Conservation (phyloP, 305 asterid genomes). For the Rubia occidens region DNA sequence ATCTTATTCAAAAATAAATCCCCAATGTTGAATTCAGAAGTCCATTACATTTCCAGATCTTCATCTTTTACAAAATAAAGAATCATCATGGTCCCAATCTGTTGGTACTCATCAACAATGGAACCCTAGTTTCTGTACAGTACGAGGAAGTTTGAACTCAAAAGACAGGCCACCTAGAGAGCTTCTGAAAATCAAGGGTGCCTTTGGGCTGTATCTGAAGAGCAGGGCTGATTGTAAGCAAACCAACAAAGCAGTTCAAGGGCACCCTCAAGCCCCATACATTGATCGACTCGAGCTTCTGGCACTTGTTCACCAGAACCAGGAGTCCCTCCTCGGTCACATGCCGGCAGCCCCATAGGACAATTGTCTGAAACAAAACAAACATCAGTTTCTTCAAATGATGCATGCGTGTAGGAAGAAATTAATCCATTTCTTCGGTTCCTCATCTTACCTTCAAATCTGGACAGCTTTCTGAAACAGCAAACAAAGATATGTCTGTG, state of each 20-base stretch:
- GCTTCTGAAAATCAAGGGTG: conserved; percentile 30
- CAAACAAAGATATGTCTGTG: conserved; percentile 63
- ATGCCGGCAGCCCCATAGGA: conserved; percentile 86
- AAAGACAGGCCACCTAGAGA: conserved; percentile 38
- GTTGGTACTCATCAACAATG: neutral
- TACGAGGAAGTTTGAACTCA: conserved; percentile 17
- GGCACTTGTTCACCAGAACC: conserved; percentile 64
- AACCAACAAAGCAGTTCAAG: conserved; percentile 47
- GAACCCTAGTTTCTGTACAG: conserved; percentile 14
- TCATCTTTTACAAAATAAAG: conserved; percentile 1
- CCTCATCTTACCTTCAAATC: conserved; percentile 47
- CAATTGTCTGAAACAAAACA: conserved; percentile 40
- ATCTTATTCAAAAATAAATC: neutral
- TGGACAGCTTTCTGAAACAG: conserved; percentile 68
- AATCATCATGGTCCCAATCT: conserved; percentile 1
- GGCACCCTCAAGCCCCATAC: conserved; percentile 83
- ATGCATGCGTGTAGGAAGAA: neutral
- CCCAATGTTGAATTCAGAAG: neutral
- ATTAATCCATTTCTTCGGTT: neutral
- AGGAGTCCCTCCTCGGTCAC: conserved; percentile 76
- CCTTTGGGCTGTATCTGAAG: conserved; percentile 70
- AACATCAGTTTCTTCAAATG: neutral
- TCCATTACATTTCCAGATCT: conserved; percentile 1
- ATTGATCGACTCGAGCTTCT: conserved; percentile 69
- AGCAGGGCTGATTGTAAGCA: conserved; percentile 70